Base-by-base conservation (phyloP, 805 yeast genomes). In the Wickerhamomyces tratensis region DNA sequence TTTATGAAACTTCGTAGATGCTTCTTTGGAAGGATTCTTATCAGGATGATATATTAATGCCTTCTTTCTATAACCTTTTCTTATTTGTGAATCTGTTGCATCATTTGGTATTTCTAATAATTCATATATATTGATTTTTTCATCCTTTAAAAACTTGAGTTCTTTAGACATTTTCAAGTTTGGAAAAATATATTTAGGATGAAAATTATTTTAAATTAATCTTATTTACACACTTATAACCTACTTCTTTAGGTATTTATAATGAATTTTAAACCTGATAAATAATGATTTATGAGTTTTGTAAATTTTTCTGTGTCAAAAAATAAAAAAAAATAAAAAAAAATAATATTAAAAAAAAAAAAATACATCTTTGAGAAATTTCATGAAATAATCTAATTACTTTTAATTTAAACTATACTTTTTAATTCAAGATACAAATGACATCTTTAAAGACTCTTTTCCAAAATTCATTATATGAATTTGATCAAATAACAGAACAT, bases 1-100 rank as follows among this genome's bases (percentile, higher is more conserved):
- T 56, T 82, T 91, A 65, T 89, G 91, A 65, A 89, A 89, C 65
- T 81, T 86, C 56, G 86, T 95, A 34, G 91, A 93, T 9, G 96
- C 96, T 58, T 87, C 96, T 36, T 79, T 82, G 10, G 81, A 70
- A 43, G 86, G 77, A 56, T 79, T 79, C 68, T 84, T 84, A 65
- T 84, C 94, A 44, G 94, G 94, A 61, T 84, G 94, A 64, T 72
- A 80, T 50, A 79, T 77, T 52, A 84, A 68, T 14, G 94, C 94
- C 39, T 83, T 75, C 55, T 79, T 73, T 68, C 93, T 76, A 64
- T 84, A 84, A 14, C 91, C 89, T 57, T 81, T 82, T 62, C 82
- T 81, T 58, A 84, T 74, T 56, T 77, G 82, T 29, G 69, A 58
- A 39, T 79, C 88, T 20, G 72, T 58, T 20, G 91, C 86, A 44